Conservation (phyloP, 2,329 filamentous ascomycete species). For the Orbilia oligospora region DNA sequence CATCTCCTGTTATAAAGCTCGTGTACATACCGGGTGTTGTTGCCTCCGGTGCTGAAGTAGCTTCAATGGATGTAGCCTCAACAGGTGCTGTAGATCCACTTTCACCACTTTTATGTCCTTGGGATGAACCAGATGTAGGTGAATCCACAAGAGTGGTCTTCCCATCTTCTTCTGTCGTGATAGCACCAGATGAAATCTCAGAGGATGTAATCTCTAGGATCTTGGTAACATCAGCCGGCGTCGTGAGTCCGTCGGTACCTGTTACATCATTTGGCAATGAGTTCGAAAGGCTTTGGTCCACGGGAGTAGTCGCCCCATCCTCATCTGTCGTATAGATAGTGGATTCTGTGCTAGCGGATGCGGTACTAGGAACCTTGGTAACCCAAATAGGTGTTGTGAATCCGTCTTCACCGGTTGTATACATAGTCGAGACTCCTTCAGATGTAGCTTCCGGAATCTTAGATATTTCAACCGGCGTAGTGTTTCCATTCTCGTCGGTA, state of each 20-base stretch:
- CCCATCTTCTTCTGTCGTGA: slow-evolving; percentile 10
- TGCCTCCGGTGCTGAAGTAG: background rate
- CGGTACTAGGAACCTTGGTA: too few species aligned
- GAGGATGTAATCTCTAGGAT: background rate
- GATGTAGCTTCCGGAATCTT: background rate
- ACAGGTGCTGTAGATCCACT: background rate
- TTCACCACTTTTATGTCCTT: background rate
- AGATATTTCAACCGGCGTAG: slow-evolving; percentile 2
- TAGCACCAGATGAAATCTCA: background rate
- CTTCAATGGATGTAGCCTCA: background rate
- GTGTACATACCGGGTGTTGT: background rate
- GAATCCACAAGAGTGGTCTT: background rate
- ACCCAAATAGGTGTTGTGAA: background rate
- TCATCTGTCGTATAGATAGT: too few species aligned
- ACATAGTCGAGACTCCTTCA: background rate
- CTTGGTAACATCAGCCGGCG: background rate
- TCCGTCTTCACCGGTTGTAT: slow-evolving; percentile 4
- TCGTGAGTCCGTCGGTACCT: background rate
- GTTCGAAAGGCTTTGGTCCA: too few species aligned
- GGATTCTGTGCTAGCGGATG: too few species aligned
- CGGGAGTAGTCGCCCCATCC: too few species aligned
- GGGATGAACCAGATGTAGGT: background rate
- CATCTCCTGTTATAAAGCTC: background rate
- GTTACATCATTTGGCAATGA: too few species aligned
- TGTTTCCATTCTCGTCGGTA: slow-evolving; percentile 4